Base-by-base conservation (phyloP, 257 asterid species). In the Ballota nigra region DNA sequence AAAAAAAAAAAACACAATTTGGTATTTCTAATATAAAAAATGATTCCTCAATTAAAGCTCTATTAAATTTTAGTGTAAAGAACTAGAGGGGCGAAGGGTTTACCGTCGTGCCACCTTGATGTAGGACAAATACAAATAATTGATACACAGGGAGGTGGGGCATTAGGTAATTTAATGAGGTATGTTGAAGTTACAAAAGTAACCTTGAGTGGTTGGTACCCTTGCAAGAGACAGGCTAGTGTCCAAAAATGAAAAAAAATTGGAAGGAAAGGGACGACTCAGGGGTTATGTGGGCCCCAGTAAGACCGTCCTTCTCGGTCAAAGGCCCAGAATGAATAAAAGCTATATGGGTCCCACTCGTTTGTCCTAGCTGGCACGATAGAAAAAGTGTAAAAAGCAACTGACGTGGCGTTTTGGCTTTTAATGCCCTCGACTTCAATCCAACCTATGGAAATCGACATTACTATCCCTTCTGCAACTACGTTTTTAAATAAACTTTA, bases 311-410 rank as follows among this genome's bases (percentile, higher is more conserved):
- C 60, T 45, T 66, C 22, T 45, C 31, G 60, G 60, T 66, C 71
- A 45, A 45, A 66, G 71, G 60, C 60, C 71, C 71, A 65, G 28
- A 15, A 19, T 41, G 59, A 66, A 52, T 26, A 18, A 66, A 66
- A 24, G 40, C 59, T 9, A 43, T 6, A 1, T 28, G 2, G 49
- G 70, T 24, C 70, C 70, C 70, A 66, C 60, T 66, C 61, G 19
- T 70, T 28, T 58, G 77, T 73, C 77, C 77, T 63, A 73, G 77
- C 77, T 73, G 77, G 77, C 78, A 66, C 34, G 63, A 56, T 40
- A 36, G 13, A 73, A 73, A 73, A 36, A 56, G 45, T 33, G 67
- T 20, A n/a, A 66, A 72, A 72, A 24, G 3, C 53, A 26, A 13
- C 16, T 40, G 78, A 73, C 72, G 59, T 73, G 78, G 72, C 77